These are phyloP conservation scores for Ampelomyces quisqualis DNA, from an alignment of 2,329 filamentous ascomycete species.

Conservation along the genomic window DNA sequence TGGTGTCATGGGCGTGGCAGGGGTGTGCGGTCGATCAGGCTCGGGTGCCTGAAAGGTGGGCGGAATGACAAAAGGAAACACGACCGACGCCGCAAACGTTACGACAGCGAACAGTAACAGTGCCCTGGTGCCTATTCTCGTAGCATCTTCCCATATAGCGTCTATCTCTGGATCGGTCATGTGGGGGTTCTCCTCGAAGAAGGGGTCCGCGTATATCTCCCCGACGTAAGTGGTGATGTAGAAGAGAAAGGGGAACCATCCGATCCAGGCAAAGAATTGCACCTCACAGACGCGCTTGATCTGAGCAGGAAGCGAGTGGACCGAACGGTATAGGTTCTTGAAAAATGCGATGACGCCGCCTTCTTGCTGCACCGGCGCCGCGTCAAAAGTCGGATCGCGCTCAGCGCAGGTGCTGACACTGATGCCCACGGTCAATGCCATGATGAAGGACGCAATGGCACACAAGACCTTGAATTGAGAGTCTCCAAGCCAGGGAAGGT, in stretches of 20 bases:
- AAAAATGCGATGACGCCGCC: slow-evolving; percentile 78
- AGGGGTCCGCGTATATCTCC: slow-evolving; percentile 87
- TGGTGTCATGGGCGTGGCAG: slow-evolving; percentile 43
- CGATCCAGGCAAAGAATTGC: slow-evolving; percentile 78
- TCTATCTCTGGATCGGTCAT: slow-evolving; percentile 77
- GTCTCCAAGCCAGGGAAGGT: slow-evolving; percentile 76
- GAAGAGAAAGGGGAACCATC: slow-evolving; percentile 93
- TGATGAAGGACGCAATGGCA: slow-evolving; percentile 74
- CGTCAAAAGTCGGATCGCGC: slow-evolving; percentile 74
- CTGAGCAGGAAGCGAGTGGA: slow-evolving; percentile 76
- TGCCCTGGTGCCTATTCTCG: slow-evolving; percentile 83
- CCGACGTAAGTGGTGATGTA: slow-evolving; percentile 94
- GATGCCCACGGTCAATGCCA: slow-evolving; percentile 68
- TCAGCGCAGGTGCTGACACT: slow-evolving; percentile 72
- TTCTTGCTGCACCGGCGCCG: slow-evolving; percentile 54
- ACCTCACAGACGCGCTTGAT: slow-evolving; percentile 72
- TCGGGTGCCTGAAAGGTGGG: slow-evolving; percentile 66
- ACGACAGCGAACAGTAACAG: slow-evolving; percentile 85
- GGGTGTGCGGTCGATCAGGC: slow-evolving; percentile 43
- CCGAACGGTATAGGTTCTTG: slow-evolving; percentile 70
- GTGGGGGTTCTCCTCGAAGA: slow-evolving; percentile 72
- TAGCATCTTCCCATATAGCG: slow-evolving; percentile 77
- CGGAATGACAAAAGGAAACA: slow-evolving; percentile 82
- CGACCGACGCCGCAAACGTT: slow-evolving; percentile 76
- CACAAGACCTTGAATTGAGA: slow-evolving; percentile 94